Evolutionary conservation across 352 stramenopile species (phyloP).

Genomic region (Pythium utonaiense): DNA sequence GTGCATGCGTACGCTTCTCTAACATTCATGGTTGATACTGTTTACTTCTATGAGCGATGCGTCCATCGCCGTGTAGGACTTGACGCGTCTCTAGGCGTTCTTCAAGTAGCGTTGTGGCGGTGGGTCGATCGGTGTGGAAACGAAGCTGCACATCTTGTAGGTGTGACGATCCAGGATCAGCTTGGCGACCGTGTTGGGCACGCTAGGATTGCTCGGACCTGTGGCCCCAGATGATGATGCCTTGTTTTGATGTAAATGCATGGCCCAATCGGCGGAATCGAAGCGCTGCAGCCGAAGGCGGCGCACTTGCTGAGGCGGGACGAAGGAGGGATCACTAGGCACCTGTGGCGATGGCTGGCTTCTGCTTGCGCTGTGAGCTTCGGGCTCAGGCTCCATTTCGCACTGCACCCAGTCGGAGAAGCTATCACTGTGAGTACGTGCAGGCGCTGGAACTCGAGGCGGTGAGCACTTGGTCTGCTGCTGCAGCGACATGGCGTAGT

Average conservation of each 20-base stretch:
- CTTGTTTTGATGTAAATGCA: constrained; percentile 39
- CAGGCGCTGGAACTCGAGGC: background rate
- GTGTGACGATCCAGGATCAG: constrained; percentile 58
- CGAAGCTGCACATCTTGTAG: constrained; percentile 44
- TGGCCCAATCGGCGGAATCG: constrained; percentile 69
- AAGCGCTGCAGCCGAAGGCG: constrained; percentile 65
- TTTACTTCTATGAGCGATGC: background rate
- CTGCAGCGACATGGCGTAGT: constrained; percentile 49
- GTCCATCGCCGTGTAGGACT: background rate
- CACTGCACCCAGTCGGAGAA: constrained; percentile 25
- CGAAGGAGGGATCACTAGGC: background rate
- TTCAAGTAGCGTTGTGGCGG: constrained; percentile 16
- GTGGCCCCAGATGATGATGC: background rate
- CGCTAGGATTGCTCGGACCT: background rate
- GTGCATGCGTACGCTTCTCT: background rate
- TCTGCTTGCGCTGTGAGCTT: background rate
- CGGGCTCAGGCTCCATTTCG: constrained; percentile 42
- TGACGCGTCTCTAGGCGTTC: constrained; percentile 11
- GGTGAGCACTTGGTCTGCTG: constrained; percentile 10
- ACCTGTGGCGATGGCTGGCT: background rate
- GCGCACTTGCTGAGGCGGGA: constrained; percentile 36
- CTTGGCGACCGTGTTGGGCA: constrained; percentile 35
- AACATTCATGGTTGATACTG: background rate
- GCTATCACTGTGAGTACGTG: constrained; percentile 14
- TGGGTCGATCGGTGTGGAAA: constrained; percentile 29